phyloP scores from a whole-genome alignment of 1,284 basidiomycete species.

The Puccinia triticina region DNA sequence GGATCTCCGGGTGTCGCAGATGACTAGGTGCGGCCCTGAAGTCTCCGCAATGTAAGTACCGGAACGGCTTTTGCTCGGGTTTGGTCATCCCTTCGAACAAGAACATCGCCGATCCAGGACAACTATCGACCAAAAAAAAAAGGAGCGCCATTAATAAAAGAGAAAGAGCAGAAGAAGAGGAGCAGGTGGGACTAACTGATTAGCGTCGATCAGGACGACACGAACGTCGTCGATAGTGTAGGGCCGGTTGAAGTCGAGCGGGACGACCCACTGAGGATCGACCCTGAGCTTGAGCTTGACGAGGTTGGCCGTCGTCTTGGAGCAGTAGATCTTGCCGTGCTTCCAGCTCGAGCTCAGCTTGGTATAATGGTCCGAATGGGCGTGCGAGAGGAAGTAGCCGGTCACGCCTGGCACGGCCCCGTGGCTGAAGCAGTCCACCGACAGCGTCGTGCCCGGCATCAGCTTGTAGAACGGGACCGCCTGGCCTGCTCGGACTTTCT shows the following conservation, averaged over 20 bases:
- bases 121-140: constrained; percentile 25
- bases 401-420: constrained; percentile 3
- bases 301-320: constrained; percentile 37
- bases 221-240: constrained; percentile 22
- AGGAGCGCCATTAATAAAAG: neutral
- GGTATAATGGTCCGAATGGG: constrained; percentile 50
- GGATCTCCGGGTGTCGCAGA: constrained; percentile 19
- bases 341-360: constrained; percentile 26
- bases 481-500: neutral
- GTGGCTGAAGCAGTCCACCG: constrained; percentile 44
- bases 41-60: constrained; percentile 49
- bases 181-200: constrained; percentile 31
- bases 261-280: constrained; percentile 17
- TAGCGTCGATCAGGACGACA: constrained; percentile 45
- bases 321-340: constrained; percentile 43
- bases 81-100: constrained; percentile 40
- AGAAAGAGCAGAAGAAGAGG: neutral
- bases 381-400: constrained; percentile 43
- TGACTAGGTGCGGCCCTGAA: constrained; percentile 41
- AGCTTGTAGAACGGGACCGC: constrained; percentile 42
- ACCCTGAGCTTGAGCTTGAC: constrained; percentile 34
- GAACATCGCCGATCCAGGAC: constrained; percentile 48
- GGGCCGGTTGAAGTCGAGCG: constrained; percentile 1
- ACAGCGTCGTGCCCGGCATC: constrained; percentile 27
- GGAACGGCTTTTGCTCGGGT: constrained; percentile 10